Evolutionary conservation across 495 filamentous ascomycete genomes (phyloP).

Genomic region (Neurospora sp.): DNA sequence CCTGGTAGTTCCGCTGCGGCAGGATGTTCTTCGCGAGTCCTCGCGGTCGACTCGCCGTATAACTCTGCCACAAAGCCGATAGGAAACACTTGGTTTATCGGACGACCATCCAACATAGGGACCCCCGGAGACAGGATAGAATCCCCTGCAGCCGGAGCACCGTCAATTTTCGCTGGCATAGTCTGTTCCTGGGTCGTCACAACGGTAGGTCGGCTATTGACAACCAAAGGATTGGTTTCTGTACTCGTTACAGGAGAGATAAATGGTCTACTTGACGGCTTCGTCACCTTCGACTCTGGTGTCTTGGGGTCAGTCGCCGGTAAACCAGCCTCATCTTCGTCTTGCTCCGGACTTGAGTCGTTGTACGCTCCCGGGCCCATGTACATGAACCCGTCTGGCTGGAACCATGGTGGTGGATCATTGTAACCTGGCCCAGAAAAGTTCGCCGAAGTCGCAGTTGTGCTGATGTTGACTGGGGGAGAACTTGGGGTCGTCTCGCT

Average conservation of each 20-base stretch:
- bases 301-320: not conserved
- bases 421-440: constrained; percentile 1
- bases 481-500: not conserved
- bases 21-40: constrained; percentile 27
- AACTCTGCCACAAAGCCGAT: constrained; percentile 37
- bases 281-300: not conserved
- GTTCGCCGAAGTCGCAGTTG: constrained; percentile 1
- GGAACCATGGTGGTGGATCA: constrained; percentile 17
- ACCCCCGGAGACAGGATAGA: not conserved
- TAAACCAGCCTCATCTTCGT: constrained; percentile 20
- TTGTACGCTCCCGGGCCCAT: constrained; percentile 29
- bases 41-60: constrained; percentile 24
- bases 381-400: constrained; percentile 34
- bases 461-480: not conserved
- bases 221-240: constrained; percentile 12
- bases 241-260: constrained; percentile 14
- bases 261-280: not conserved
- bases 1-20: constrained; percentile 33
- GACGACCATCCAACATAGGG: constrained; percentile 11
- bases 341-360: constrained; percentile 25
- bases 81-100: constrained; percentile 19
- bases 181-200: not conserved
- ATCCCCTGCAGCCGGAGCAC: not conserved
- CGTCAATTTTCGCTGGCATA: not conserved
- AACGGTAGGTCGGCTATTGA: constrained; percentile 8